Evolutionary conservation across 345 rosid genomes (phyloP).

Genomic region (Rhizophora mangle): DNA sequence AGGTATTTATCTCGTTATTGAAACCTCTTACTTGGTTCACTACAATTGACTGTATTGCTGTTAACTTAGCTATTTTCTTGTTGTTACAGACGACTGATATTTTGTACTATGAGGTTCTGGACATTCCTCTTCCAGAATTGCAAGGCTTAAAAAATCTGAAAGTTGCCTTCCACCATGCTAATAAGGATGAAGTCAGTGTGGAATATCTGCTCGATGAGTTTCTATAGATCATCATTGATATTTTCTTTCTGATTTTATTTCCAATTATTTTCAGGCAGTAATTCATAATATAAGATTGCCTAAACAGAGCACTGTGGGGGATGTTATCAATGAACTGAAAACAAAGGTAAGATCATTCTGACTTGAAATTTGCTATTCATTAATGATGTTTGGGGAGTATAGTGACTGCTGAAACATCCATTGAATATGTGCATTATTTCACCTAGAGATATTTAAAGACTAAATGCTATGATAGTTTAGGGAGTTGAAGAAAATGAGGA

Average conservation of each 20-base stretch:
- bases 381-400: neutral
- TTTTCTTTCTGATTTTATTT: slow-evolving; percentile 15
- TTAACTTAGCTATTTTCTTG: neutral
- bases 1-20: slow-evolving; percentile 39
- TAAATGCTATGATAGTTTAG: neutral
- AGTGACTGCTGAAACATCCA: neutral
- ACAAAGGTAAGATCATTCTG: slow-evolving; percentile 50
- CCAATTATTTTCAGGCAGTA: slow-evolving; percentile 53
- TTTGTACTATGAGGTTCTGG: slow-evolving; percentile 90
- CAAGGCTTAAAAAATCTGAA: slow-evolving; percentile 84
- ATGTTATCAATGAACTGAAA: slow-evolving; percentile 84
- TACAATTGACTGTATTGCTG: neutral
- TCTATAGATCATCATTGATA: slow-evolving; percentile 5
- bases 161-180: slow-evolving; percentile 78
- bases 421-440: neutral
- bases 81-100: slow-evolving; percentile 74
- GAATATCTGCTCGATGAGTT: neutral
- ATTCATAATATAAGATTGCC: slow-evolving; percentile 87
- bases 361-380: neutral
- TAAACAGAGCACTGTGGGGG: slow-evolving; percentile 87
- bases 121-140: slow-evolving; percentile 94
- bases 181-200: slow-evolving; percentile 74
- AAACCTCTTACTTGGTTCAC: neutral
- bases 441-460: neutral
- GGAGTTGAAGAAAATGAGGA: no score